Base-by-base conservation (phyloP, 768 basidiomycete genomes). In the Lactifluus subvellereus region DNA sequence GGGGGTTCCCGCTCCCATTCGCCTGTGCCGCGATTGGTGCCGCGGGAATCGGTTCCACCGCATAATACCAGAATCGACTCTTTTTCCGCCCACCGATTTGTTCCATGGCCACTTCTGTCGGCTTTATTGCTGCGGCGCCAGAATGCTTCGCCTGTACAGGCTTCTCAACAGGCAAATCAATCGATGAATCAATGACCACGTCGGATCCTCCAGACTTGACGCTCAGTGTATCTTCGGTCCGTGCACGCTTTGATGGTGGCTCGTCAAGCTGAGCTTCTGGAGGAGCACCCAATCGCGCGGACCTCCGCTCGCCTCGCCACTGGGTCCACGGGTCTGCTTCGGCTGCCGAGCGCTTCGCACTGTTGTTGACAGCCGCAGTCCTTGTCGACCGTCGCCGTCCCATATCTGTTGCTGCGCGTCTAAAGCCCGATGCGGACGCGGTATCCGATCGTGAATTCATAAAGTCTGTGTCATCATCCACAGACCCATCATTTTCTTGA, bases 31-130 rank as follows among this genome's bases (percentile, higher is more conserved):
- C 45, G 9, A 37, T 38, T 20, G 52, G 43, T 40, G 59, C 13
- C 32, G 74, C 77, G 8, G 80, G 73, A 49, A 82, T 69, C 1
- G 89, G 87, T 68, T 93, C 91, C 30, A 93, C 88, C 20, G 91
- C 91, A 66, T 94, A 94, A 49, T 88, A 87, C 90, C 91, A 91
- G 72, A 86, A 92, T 70, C 88, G 91, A 70, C 91, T 92, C 73
- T 81, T 85, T 77, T 89, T 92, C 77, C 87, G 90, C 64, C 90
- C 89, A 38, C 82, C 84, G 27, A 90, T 79, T 62, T 86, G 81
- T 61, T 90, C 90, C 71, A 90, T 66, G n/a, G 87, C 87, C 48
- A 85, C 77, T 71, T 93, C 89, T 40, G 78, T 85, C 14, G 87
- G 82, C 70, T 86, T 90, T 66, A 89, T 71, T 40, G 83, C 84